A percentile compares a stretch with the other conserved stretches of the same genome.
Conservation (phyloP, 345 rosid species). For the Erysimum cheiranthoides region DNA sequence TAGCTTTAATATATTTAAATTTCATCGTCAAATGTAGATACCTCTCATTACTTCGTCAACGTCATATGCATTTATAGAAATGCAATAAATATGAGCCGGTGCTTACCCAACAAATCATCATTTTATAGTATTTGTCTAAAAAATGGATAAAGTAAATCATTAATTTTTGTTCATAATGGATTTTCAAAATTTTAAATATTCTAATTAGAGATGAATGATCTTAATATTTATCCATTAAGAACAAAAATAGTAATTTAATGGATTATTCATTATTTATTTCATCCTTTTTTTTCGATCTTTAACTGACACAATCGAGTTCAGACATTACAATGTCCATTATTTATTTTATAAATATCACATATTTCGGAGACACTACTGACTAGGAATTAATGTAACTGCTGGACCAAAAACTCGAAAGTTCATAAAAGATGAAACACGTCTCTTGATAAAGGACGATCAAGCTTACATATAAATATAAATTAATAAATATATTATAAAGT, state of each 20-base stretch:
- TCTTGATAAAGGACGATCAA: constrained; percentile 37
- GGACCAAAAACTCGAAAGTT: constrained; percentile 7
- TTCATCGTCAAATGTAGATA: constrained; percentile 4
- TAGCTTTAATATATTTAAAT: not conserved
- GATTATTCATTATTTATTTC: not conserved
- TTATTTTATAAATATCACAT: not conserved
- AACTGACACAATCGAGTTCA: constrained; percentile 16
- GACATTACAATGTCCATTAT: not conserved
- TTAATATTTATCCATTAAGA: not conserved
- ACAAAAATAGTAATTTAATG: not conserved
- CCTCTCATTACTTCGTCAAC: constrained; percentile 24
- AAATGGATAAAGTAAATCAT: not conserved
- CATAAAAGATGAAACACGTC: constrained; percentile 25
- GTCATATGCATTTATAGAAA: constrained; percentile 30
- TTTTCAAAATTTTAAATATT: not conserved
- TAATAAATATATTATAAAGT: constrained; percentile 5
- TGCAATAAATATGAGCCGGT: constrained; percentile 30
- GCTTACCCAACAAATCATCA: constrained; percentile 14
- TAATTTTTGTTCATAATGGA: not conserved
- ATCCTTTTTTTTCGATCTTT: constrained; percentile 9
- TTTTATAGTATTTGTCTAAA: not conserved
- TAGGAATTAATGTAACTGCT: constrained; percentile 16
- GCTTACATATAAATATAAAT: constrained; percentile 23
- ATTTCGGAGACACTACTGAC: constrained; percentile 19
- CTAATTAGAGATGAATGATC: not conserved